A percentile compares a stretch with the other conserved stretches of the same genome.
phyloP scores from a whole-genome alignment of 2,329 filamentous ascomycete genomes.

The Botryotinia convoluta region DNA sequence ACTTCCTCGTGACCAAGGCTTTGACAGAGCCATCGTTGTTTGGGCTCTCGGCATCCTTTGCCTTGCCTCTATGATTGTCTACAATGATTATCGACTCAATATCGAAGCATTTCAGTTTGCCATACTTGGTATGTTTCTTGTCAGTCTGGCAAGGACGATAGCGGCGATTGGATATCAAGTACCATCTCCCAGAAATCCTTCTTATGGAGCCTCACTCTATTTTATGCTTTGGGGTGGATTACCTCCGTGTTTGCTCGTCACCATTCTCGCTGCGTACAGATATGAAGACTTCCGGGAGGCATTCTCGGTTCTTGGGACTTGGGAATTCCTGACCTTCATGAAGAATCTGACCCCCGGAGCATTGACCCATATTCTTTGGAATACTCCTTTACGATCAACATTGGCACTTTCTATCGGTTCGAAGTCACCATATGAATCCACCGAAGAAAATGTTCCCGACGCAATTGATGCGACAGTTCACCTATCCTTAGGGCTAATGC shows the following conservation, averaged over 20 bases:
- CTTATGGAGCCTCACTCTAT: slow-evolving; percentile 28
- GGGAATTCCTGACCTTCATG: slow-evolving; percentile 26
- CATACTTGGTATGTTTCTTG: slow-evolving; percentile 26
- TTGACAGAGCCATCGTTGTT: slow-evolving; percentile 22
- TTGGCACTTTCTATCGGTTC: slow-evolving; percentile 29
- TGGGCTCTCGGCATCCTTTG: slow-evolving; percentile 26
- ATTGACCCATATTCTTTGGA: slow-evolving; percentile 31
- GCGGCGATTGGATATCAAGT: slow-evolving; percentile 25
- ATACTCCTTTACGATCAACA: slow-evolving; percentile 30
- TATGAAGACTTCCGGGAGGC: slow-evolving; percentile 31
- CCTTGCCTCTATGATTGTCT: slow-evolving; percentile 20
- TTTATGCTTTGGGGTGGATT: slow-evolving; percentile 31
- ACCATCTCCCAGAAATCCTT: slow-evolving; percentile 24
- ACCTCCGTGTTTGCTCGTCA: slow-evolving; percentile 28
- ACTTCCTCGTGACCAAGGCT: slow-evolving; percentile 23
- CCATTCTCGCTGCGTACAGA: slow-evolving; percentile 27
- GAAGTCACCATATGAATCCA: slow-evolving; percentile 28
- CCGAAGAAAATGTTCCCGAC: slow-evolving; percentile 29
- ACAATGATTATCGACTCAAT: slow-evolving; percentile 33
- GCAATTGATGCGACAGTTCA: slow-evolving; percentile 31
- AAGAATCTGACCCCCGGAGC: slow-evolving; percentile 28
- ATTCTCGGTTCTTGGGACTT: slow-evolving; percentile 24
- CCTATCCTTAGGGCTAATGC: slow-evolving; percentile 26
- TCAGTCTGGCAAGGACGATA: slow-evolving; percentile 31
- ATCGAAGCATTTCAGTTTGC: slow-evolving; percentile 24